Evolutionary conservation across 1,284 basidiomycete genomes (phyloP).

Genomic region (Leccinum solheimii): DNA sequence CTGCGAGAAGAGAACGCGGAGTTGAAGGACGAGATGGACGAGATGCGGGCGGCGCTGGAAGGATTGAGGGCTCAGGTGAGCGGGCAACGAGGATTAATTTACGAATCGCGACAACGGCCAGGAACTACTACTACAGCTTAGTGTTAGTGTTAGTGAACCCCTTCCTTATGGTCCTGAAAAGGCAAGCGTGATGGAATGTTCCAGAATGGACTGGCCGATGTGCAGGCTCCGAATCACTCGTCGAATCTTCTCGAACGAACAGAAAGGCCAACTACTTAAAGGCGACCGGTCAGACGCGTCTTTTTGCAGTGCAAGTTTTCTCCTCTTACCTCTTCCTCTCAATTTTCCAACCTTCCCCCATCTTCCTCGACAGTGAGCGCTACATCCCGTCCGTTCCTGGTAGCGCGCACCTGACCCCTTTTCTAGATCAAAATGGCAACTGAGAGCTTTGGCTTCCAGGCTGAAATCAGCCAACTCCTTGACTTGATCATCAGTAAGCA

Average conservation of each 20-base stretch:
- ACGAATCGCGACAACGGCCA: slow-evolving; percentile 30
- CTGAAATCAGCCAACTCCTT: slow-evolving; percentile 94
- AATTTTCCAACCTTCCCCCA: slow-evolving; percentile 5
- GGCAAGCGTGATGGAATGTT: slow-evolving; percentile 36
- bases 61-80: slow-evolving; percentile 55
- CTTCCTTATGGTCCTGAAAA: slow-evolving; percentile 23
- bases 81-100: slow-evolving; percentile 46
- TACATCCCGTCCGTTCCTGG: background rate
- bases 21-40: slow-evolving; percentile 65
- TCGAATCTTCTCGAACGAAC: slow-evolving; percentile 60
- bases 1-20: slow-evolving; percentile 59
- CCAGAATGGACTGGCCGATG: slow-evolving; percentile 25
- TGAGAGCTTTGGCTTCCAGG: slow-evolving; percentile 91
- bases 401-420: slow-evolving; percentile 11
- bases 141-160: background rate
- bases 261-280: slow-evolving; percentile 46
- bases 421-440: slow-evolving; percentile 57
- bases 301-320: slow-evolving; percentile 3
- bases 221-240: slow-evolving; percentile 30
- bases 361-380: slow-evolving; percentile 22
- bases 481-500: slow-evolving; percentile 87
- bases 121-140: slow-evolving; percentile 11
- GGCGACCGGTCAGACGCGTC: slow-evolving; percentile 24
- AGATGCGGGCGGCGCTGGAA: slow-evolving; percentile 71
- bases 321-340: slow-evolving; percentile 14